These are phyloP conservation scores for Firmiana major DNA, from an alignment of 345 rosid species.

Conservation along the genomic window DNA sequence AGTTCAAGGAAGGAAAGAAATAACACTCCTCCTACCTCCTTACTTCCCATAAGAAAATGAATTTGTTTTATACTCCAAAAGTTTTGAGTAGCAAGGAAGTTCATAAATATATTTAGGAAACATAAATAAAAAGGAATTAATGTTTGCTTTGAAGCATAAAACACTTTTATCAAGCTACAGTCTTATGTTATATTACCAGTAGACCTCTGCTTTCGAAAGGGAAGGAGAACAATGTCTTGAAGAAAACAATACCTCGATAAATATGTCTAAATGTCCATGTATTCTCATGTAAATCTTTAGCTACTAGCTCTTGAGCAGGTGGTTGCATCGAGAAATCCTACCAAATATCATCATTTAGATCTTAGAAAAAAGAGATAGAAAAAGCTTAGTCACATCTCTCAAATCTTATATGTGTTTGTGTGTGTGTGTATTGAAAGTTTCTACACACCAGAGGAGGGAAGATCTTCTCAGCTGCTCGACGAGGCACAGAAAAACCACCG, in stretches of 20 bases:
- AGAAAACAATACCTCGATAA: conserved; percentile 65
- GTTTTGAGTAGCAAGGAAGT: neutral
- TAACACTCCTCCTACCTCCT: neutral
- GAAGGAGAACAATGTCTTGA: neutral
- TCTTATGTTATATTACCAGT: neutral
- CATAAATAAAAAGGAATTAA: neutral
- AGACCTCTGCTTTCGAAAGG: neutral
- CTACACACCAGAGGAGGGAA: conserved; percentile 81
- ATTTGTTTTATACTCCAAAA: neutral
- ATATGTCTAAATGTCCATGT: conserved; percentile 91
- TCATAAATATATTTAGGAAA: neutral
- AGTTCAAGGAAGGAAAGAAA: neutral
- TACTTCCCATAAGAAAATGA: neutral
- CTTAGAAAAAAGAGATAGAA: neutral
- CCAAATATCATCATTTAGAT: conserved; percentile 20
- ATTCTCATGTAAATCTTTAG: conserved; percentile 87
- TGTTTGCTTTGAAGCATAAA: neutral
- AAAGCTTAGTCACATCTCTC: neutral
- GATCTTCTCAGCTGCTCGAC: conserved; percentile 95
- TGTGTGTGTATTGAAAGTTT: neutral
- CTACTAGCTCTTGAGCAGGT: conserved; percentile 86
- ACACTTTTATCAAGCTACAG: neutral
- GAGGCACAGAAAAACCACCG: conserved; percentile 97
- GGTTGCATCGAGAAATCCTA: conserved; percentile 98
- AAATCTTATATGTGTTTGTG: no score